Evolutionary conservation across 2,329 filamentous ascomycete genomes (phyloP).

Genomic region (Colletotrichum endophyticum): DNA sequence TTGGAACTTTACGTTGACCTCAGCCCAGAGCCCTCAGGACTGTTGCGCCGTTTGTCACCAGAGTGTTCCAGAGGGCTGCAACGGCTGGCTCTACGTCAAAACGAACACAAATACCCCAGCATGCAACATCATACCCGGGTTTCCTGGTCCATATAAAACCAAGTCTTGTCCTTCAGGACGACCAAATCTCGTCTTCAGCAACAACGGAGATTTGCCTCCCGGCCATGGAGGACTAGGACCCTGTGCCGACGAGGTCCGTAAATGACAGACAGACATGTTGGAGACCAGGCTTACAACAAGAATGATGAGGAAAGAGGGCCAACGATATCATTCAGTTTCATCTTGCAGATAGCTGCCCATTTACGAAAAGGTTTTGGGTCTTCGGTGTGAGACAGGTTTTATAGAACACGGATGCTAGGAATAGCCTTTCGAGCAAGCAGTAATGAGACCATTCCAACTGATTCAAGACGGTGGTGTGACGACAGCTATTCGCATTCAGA

Average conservation of each 20-base stretch:
- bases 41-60: slow-evolving; percentile 21
- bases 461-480: neutral
- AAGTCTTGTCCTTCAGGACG: slow-evolving; percentile 15
- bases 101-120: neutral
- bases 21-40: slow-evolving; percentile 4
- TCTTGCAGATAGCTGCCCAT: neutral
- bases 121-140: slow-evolving; percentile 21
- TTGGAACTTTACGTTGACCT: slow-evolving; percentile 17
- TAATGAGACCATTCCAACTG: neutral
- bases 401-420: neutral
- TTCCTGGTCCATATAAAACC: slow-evolving; percentile 2
- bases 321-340: neutral
- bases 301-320: neutral
- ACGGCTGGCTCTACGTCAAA: slow-evolving; percentile 22
- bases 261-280: neutral
- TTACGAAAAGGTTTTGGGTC: neutral
- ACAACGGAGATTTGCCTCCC: neutral
- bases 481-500: neutral
- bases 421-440: neutral
- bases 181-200: slow-evolving; percentile 19
- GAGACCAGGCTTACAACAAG: neutral
- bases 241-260: slow-evolving; percentile 4
- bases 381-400: neutral
- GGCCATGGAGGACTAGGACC: slow-evolving; percentile 17
- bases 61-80: slow-evolving; percentile 14